Evolutionary conservation across 768 basidiomycete species (phyloP).

Genomic region (Xerocomellus dryophilus): DNA sequence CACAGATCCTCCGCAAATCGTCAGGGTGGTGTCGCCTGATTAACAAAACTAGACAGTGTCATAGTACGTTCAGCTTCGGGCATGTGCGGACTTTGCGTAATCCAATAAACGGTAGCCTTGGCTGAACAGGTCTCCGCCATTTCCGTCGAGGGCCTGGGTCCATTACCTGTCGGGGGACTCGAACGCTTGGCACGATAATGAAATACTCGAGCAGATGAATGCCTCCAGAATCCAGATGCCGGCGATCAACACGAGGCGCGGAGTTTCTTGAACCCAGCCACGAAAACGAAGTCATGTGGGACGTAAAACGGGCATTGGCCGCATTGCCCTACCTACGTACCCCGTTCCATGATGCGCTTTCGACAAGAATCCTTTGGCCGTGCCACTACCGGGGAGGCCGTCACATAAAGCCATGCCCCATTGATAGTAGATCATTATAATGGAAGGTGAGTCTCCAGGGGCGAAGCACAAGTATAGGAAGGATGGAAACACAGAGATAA

Average conservation of each 20-base stretch:
- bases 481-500: neutral
- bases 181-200: neutral
- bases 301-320: constrained; percentile 1
- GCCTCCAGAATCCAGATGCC: neutral
- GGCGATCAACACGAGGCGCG: constrained; percentile 5
- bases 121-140: neutral
- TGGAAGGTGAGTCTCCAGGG: neutral
- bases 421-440: neutral
- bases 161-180: neutral
- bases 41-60: neutral
- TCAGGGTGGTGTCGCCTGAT: neutral
- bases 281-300: neutral
- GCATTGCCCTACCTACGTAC: neutral
- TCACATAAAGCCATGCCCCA: neutral
- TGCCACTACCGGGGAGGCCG: neutral
- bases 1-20: neutral
- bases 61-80: neutral
- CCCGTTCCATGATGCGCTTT: neutral
- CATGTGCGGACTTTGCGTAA: neutral
- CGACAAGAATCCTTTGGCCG: neutral
- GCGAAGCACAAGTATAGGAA: neutral
- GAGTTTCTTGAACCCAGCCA: neutral
- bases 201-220: neutral
- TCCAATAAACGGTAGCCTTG: neutral
- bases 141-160: neutral